Conservation (phyloP, 2,329 filamentous ascomycete genomes). For the Pseudofabraea citricarpa region DNA sequence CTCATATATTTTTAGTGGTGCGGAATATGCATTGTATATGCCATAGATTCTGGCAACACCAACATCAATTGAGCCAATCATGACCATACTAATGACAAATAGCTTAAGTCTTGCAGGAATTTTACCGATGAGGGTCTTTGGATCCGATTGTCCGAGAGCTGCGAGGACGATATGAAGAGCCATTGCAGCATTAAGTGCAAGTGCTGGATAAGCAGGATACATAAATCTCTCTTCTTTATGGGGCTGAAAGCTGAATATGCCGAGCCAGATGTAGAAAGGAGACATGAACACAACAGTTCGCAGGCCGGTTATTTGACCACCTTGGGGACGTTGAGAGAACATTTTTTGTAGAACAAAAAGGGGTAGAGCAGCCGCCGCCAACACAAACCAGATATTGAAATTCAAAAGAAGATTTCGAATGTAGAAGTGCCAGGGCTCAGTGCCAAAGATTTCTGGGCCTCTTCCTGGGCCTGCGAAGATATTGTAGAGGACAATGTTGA, state of each 20-base stretch:
- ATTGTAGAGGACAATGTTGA: slow-evolving; percentile 96
- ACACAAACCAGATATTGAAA: slow-evolving; percentile 90
- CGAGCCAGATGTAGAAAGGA: slow-evolving; percentile 93
- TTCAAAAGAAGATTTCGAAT: slow-evolving; percentile 86
- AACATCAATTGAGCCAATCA: slow-evolving; percentile 60
- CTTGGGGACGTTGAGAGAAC: slow-evolving; percentile 48
- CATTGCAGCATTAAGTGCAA: slow-evolving; percentile 84
- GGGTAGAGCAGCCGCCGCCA: slow-evolving; percentile 71
- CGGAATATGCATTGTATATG: slow-evolving; percentile 75
- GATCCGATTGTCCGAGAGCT: slow-evolving; percentile 66
- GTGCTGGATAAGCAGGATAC: slow-evolving; percentile 91
- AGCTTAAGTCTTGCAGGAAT: slow-evolving; percentile 76
- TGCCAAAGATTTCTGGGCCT: slow-evolving; percentile 90
- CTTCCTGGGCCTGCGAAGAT: slow-evolving; percentile 73
- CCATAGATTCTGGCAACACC: slow-evolving; percentile 71
- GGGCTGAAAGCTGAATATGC: slow-evolving; percentile 84
- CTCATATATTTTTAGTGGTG: slow-evolving; percentile 67
- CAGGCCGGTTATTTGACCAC: slow-evolving; percentile 64
- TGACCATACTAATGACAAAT: slow-evolving; percentile 49
- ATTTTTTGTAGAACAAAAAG: slow-evolving; percentile 71
- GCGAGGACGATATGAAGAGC: slow-evolving; percentile 75
- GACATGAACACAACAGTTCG: slow-evolving; percentile 72
- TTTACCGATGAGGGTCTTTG: slow-evolving; percentile 61
- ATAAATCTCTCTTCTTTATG: slow-evolving; percentile 99
- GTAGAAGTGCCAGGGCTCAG: slow-evolving; percentile 96